phyloP scores from a whole-genome alignment of 2,329 filamentous ascomycete genomes.

The Pseudocercospora vitis region DNA sequence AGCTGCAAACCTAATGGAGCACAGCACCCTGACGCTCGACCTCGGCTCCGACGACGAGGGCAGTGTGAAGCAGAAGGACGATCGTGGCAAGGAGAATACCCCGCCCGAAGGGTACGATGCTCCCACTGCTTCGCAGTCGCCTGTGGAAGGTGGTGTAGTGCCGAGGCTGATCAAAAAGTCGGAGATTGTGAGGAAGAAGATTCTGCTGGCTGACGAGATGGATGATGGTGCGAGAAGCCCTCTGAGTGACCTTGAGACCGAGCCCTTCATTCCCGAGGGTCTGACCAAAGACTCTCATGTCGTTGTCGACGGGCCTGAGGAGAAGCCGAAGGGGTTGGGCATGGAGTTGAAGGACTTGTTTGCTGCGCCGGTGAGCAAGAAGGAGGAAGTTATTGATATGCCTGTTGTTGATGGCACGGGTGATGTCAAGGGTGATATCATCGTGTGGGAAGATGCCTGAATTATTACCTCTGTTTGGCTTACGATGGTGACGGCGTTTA shows the following conservation, averaged over 20 bases:
- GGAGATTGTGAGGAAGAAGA: conserved; percentile 35
- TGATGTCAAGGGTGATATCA: conserved; percentile 29
- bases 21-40: conserved; percentile 81
- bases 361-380: conserved; percentile 12
- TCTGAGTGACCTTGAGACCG: conserved; percentile 39
- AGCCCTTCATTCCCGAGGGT: conserved; percentile 38
- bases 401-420: conserved; percentile 16
- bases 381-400: conserved; percentile 3
- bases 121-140: conserved; percentile 26
- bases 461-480: neutral
- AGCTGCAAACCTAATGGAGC: conserved; percentile 88
- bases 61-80: conserved; percentile 55
- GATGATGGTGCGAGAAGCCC: conserved; percentile 39
- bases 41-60: conserved; percentile 86
- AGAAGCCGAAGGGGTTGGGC: conserved; percentile 19
- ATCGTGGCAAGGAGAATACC: conserved; percentile 87
- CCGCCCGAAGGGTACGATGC: conserved; percentile 60
- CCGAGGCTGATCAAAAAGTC: conserved; percentile 27
- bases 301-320: conserved; percentile 10
- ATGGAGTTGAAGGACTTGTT: conserved; percentile 15
- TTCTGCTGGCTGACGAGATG: conserved; percentile 35
- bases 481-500: conserved; percentile 4
- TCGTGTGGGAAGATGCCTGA: conserved; percentile 33
- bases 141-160: conserved; percentile 13
- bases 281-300: conserved; percentile 36